Evolutionary conservation across 148 eudicot species (phyloP), one percentile per base, ranked within the genome.

Genomic region (Oxyria digyna): DNA sequence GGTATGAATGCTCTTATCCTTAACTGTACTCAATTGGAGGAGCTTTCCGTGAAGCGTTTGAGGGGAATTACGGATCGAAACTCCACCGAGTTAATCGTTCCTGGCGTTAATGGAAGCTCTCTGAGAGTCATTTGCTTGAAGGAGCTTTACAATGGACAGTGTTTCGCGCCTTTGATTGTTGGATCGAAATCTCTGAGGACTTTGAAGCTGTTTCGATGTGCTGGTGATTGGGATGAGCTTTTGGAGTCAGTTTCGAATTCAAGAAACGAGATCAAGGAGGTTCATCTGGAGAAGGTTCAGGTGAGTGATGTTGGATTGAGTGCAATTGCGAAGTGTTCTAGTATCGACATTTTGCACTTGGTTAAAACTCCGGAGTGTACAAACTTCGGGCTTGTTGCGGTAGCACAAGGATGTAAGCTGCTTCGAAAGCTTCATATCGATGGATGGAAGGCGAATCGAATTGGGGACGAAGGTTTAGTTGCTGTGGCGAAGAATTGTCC

Each of bases 381-480:
- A 9, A 78, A 85, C 70, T 11, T 55, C 8, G 88, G 88, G 62
- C 77, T 85, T 29, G 43, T 41, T 62, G 15, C 82, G 15, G 71
- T 85, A 0, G 82, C 88, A 0, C 79, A 82, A 33, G 67, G 74
- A 18, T 85, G 88, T 67, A 85, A 74, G 79, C 71, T 82, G 38
- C 45, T 85, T 18, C 71, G 86, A 69, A 85, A 78, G 70, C 72
- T 85, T 42, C 85, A 85, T 65, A 85, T 82, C 65, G 88, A 85
- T 76, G 88, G 88, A 55, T 85, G 88, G 82, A 85, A 76, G 43
- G 79, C 88, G 0, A 85, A 85, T 76, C 70, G 88, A 54, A 85
- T 85, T 42, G 65, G 84, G 27, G 88, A 82, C 42, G 86, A 80
- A 18, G 88, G 88, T 0, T 72, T 85, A 23, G 70, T 78, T 43